Percentiles rank a stretch among this genome's conserved stretches.
Conservation (phyloP, 768 basidiomycete genomes). For the Pleurotus djamor region DNA sequence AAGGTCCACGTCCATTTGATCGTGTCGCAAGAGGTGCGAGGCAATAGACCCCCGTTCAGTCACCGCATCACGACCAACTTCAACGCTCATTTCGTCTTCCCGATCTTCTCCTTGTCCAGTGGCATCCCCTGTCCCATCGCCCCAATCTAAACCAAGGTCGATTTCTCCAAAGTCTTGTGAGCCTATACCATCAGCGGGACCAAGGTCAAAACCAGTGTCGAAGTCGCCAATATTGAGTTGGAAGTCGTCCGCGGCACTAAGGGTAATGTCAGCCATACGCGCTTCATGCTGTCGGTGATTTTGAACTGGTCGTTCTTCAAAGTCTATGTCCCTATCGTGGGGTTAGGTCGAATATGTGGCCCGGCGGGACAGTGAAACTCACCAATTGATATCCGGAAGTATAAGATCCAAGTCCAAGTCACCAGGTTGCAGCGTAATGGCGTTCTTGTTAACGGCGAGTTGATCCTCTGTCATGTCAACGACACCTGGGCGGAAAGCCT, state of each 20-base stretch:
- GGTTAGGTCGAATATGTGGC: background rate
- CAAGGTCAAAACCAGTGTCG: constrained; percentile 60
- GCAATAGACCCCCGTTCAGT: constrained; percentile 55
- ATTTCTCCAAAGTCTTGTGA: constrained; percentile 76
- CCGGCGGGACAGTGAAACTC: constrained; percentile 8
- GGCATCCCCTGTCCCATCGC: constrained; percentile 45
- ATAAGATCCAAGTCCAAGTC: constrained; percentile 80
- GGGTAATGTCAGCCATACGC: constrained; percentile 85
- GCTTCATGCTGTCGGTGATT: constrained; percentile 80
- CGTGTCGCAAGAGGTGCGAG: constrained; percentile 54
- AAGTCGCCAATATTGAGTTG: constrained; percentile 66
- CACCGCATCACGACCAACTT: constrained; percentile 74
- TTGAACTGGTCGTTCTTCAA: constrained; percentile 64
- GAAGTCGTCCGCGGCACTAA: constrained; percentile 74
- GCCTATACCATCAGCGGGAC: constrained; percentile 79
- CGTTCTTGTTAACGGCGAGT: constrained; percentile 79
- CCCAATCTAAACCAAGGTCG: constrained; percentile 79
- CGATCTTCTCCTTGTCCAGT: constrained; percentile 19
- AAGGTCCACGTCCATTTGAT: constrained; percentile 54
- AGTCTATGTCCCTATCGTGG: constrained; percentile 69
- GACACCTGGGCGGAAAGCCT: constrained; percentile 94
- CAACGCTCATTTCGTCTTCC: constrained; percentile 47
- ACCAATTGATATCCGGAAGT: constrained; percentile 83
- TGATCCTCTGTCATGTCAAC: constrained; percentile 98
- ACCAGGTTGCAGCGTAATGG: constrained; percentile 82